phyloP scores from a whole-genome alignment of 257 asterid genomes.

The Vinca minor region DNA sequence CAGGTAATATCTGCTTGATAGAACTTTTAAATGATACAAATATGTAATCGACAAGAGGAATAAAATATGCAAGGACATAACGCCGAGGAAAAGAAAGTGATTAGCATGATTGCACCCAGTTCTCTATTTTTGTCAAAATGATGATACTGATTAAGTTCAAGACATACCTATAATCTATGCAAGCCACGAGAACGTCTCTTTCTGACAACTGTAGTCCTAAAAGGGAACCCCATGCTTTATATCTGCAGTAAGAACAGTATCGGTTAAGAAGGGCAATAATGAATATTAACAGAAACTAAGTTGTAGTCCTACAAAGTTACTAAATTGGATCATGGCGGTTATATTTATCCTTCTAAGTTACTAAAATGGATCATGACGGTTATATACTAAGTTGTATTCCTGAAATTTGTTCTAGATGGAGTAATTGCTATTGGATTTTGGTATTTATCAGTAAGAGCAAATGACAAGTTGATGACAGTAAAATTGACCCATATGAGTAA shows the following conservation, averaged over 20 bases:
- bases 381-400: too few relatives aligned
- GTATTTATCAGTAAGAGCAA: too few relatives aligned
- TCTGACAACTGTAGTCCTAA: conserved; percentile 84
- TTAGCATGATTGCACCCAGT: not conserved
- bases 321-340: too few relatives aligned
- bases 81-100: not conserved
- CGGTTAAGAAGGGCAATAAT: conserved; percentile 14
- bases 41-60: not conserved
- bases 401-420: too few relatives aligned
- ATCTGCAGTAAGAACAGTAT: conserved; percentile 37
- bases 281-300: too few relatives aligned
- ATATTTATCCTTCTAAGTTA: too few relatives aligned
- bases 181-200: conserved; percentile 91
- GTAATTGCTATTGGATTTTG: too few relatives aligned
- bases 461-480: too few relatives aligned
- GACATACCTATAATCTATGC: conserved; percentile 88
- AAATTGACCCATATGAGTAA: too few relatives aligned
- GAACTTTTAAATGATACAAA: not conserved
- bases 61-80: not conserved
- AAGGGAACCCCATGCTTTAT: conserved; percentile 99
- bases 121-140: not conserved
- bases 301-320: too few relatives aligned
- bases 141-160: conserved; percentile 8
- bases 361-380: too few relatives aligned
- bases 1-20: not conserved